phyloP scores from a whole-genome alignment of 192 early-diverging fungal genomes.

The Coemansia sp. region DNA sequence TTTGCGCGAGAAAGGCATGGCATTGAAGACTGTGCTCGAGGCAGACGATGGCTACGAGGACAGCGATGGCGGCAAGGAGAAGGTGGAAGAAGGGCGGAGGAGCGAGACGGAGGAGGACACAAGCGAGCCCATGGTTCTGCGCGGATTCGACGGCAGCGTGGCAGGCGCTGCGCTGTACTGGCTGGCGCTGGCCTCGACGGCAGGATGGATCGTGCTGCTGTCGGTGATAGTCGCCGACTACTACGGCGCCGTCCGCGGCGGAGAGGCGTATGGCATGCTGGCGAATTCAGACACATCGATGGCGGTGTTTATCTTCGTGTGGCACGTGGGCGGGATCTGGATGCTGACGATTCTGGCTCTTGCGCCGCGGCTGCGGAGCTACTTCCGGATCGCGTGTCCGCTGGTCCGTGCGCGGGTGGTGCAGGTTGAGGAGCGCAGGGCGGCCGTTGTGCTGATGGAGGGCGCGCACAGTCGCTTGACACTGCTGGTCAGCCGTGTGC shows the following conservation, averaged over 20 bases:
- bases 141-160: slow-evolving; percentile 62
- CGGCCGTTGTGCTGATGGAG: slow-evolving; percentile 57
- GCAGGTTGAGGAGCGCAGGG: slow-evolving; percentile 60
- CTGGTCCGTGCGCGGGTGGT: slow-evolving; percentile 50
- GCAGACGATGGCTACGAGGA: slow-evolving; percentile 5
- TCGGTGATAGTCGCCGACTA: slow-evolving; percentile 73
- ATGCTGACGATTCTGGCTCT: slow-evolving; percentile 57
- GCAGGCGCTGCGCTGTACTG: slow-evolving; percentile 58
- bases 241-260: slow-evolving; percentile 65
- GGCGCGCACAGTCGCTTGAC: slow-evolving; percentile 45
- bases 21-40: slow-evolving; percentile 27
- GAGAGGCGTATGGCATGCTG: slow-evolving; percentile 59
- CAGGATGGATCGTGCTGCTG: slow-evolving; percentile 68
- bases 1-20: slow-evolving; percentile 22
- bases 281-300: slow-evolving; percentile 63
- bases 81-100: not conserved
- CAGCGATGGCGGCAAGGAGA: not conserved
- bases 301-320: slow-evolving; percentile 68
- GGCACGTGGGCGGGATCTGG: slow-evolving; percentile 77
- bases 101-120: not conserved
- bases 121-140: slow-evolving; percentile 54
- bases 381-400: slow-evolving; percentile 68
- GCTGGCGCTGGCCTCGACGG: slow-evolving; percentile 57
- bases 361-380: slow-evolving; percentile 60
- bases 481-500: slow-evolving; percentile 42